Percentiles rank a stretch among this genome's conserved stretches.
Evolutionary conservation across 345 rosid genomes (phyloP).

Genomic region (Eucalyptus sideroxylon): DNA sequence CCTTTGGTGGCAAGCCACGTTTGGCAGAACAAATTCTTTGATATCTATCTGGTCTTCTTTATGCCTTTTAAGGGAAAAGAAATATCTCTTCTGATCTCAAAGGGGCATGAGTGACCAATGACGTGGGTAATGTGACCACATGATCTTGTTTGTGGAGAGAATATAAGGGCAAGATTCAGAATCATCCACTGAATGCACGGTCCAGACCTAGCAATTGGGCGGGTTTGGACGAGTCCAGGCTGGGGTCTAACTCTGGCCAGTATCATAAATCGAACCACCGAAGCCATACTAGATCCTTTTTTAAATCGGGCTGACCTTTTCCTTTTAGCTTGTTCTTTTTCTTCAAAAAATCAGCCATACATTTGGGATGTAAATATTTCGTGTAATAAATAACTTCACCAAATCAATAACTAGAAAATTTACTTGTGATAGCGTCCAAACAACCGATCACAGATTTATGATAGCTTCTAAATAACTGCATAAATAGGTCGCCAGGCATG

Average conservation of each 20-base stretch:
- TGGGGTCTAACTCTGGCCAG: fast-evolving
- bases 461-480: neutral
- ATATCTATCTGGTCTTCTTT: neutral
- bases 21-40: neutral
- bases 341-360: too few species aligned
- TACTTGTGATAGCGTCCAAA: neutral
- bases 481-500: neutral
- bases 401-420: neutral
- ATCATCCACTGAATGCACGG: neutral
- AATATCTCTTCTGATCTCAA: neutral
- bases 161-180: neutral
- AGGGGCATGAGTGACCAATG: neutral
- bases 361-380: too few species aligned
- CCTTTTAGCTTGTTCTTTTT: too few species aligned
- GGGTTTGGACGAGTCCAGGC: neutral
- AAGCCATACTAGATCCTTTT: too few species aligned
- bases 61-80: neutral
- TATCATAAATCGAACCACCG: too few species aligned
- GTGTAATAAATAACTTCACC: too few species aligned
- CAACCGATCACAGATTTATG: neutral
- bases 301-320: too few species aligned
- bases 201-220: neutral
- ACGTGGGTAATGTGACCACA: neutral
- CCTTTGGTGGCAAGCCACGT: neutral
- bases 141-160: neutral